Conservation (phyloP, 2,329 filamentous ascomycete genomes). For the Calonectria pteridis region DNA sequence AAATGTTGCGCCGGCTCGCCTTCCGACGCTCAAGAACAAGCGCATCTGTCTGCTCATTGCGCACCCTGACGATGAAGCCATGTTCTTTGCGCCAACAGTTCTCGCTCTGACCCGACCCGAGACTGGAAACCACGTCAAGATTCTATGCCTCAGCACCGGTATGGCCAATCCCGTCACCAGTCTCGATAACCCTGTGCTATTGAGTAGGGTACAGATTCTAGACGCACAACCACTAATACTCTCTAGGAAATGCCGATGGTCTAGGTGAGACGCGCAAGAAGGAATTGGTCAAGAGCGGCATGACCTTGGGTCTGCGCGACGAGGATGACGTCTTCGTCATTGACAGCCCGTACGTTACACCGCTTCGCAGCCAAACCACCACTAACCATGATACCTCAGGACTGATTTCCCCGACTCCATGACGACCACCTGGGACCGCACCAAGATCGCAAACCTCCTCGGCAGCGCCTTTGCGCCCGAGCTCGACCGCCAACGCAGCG, state of each 20-base stretch:
- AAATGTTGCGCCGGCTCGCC: constrained; percentile 60
- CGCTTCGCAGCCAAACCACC: background rate
- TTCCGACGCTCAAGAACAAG: constrained; percentile 82
- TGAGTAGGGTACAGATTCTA: too few relatives aligned
- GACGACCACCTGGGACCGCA: constrained; percentile 80
- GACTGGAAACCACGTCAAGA: constrained; percentile 91
- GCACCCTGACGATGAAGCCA: constrained; percentile 98
- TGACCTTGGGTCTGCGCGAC: constrained; percentile 79
- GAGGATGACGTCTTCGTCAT: constrained; percentile 88
- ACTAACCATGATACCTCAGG: constrained; percentile 26
- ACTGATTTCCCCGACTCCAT: constrained; percentile 90
- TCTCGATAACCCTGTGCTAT: too few relatives aligned
- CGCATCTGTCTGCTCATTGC: constrained; percentile 93
- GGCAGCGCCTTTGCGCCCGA: constrained; percentile 80
- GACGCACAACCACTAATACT: constrained; percentile 28
- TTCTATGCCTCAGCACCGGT: constrained; percentile 92
- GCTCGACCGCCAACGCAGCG: constrained; percentile 54
- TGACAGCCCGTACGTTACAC: constrained; percentile 74
- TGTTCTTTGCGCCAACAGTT: constrained; percentile 97
- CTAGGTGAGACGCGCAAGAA: constrained; percentile 85
- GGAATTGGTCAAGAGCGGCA: constrained; percentile 85
- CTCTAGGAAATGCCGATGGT: constrained; percentile 83
- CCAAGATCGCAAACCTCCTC: constrained; percentile 78
- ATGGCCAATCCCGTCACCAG: constrained; percentile 14
- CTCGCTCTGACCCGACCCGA: constrained; percentile 85